phyloP scores from a whole-genome alignment of 345 rosid genomes.

The Isatis tinctoria region DNA sequence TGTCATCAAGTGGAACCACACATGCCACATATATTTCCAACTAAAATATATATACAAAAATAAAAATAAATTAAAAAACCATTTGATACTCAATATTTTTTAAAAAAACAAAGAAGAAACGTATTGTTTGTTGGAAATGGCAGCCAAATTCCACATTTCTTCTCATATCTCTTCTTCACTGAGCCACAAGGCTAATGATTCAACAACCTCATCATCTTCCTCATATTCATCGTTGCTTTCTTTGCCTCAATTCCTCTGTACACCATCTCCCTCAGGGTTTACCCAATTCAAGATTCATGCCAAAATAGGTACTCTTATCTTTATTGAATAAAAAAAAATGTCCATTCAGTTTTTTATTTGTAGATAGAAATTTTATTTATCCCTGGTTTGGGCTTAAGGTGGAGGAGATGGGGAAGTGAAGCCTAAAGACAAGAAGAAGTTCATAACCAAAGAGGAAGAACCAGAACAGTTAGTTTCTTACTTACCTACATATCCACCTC shows the following conservation, averaged over 20 bases:
- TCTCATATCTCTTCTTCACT: slow-evolving; percentile 29
- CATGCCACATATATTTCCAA: slow-evolving; percentile 8
- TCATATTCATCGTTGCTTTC: slow-evolving; percentile 22
- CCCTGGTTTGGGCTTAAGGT: slow-evolving; percentile 31
- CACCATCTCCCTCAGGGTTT: slow-evolving; percentile 25
- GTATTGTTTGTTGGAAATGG: slow-evolving; percentile 40
- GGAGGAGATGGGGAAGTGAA: slow-evolving; percentile 70
- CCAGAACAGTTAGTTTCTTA: slow-evolving; percentile 62
- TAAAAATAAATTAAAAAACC: background rate
- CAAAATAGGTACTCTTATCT: slow-evolving; percentile 36
- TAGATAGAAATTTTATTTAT: background rate
- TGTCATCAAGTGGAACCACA: slow-evolving; percentile 6
- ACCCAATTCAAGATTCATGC: slow-evolving; percentile 55
- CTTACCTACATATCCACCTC: background rate
- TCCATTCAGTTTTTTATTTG: background rate
- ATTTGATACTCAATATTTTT: slow-evolving; percentile 1
- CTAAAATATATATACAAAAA: background rate
- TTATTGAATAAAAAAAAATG: background rate
- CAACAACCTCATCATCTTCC: slow-evolving; percentile 26
- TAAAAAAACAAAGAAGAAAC: background rate
- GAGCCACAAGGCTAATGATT: slow-evolving; percentile 21
- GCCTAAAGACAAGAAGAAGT: slow-evolving; percentile 73
- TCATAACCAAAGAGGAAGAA: slow-evolving; percentile 85
- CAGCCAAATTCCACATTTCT: slow-evolving; percentile 41
- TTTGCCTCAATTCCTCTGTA: slow-evolving; percentile 11